Evolutionary conservation across 2,329 filamentous ascomycete genomes (phyloP).

Genomic region (Tolypocladium amazonense): DNA sequence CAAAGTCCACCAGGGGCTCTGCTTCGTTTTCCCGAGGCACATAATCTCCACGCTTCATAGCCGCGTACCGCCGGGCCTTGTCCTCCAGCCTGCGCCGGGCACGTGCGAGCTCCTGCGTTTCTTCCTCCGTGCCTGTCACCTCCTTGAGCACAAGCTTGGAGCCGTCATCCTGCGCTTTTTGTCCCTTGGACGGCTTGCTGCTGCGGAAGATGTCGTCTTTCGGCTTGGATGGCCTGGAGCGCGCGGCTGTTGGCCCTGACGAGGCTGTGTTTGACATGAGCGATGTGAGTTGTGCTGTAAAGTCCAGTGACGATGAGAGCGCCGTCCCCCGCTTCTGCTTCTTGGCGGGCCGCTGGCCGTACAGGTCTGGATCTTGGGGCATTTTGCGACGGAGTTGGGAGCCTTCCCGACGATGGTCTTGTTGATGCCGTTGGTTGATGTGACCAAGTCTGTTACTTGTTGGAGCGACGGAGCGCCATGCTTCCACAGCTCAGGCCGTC

Average conservation of each 20-base stretch:
- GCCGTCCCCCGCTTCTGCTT: conserved; percentile 58
- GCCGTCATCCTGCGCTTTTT: conserved; percentile 29
- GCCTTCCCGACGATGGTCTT: background rate
- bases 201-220: conserved; percentile 35
- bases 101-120: conserved; percentile 57
- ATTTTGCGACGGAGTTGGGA: conserved; percentile 21
- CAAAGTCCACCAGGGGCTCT: conserved; percentile 78
- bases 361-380: conserved; percentile 60
- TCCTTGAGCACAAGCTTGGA: conserved; percentile 41
- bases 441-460: background rate
- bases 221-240: conserved; percentile 34
- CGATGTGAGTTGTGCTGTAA: conserved; percentile 77
- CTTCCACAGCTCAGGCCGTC: background rate
- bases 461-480: background rate
- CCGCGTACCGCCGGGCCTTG: conserved; percentile 79
- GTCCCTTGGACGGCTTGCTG: conserved; percentile 12
- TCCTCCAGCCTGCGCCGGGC: conserved; percentile 77
- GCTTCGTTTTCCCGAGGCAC: conserved; percentile 54
- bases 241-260: conserved; percentile 28
- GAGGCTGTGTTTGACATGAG: conserved; percentile 53
- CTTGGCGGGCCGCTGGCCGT: conserved; percentile 64
- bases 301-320: conserved; percentile 66
- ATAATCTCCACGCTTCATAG: conserved; percentile 84
- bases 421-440: background rate
- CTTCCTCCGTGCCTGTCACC: conserved; percentile 44